phyloP scores from a whole-genome alignment of 331 rosid genomes.

The Telfairia occidentalis region DNA sequence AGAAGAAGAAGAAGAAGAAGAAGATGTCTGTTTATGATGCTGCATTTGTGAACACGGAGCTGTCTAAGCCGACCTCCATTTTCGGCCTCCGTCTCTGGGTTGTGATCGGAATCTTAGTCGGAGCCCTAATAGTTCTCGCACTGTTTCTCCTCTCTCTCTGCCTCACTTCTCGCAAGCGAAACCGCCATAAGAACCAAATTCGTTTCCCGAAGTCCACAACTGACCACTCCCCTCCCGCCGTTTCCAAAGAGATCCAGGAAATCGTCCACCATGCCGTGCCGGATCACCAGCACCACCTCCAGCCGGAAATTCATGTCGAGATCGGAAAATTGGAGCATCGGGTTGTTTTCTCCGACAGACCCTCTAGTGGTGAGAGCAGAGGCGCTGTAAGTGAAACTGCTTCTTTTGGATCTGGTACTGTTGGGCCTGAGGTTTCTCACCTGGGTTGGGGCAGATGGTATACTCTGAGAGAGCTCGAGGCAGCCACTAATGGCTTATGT shows the following conservation, averaged over 20 bases:
- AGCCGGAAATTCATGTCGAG: constrained; percentile 58
- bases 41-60: constrained; percentile 61
- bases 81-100: constrained; percentile 94
- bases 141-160: constrained; percentile 89
- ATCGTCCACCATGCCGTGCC: constrained; percentile 44
- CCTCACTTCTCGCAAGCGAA: constrained; percentile 66
- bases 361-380: constrained; percentile 71
- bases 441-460: constrained; percentile 98
- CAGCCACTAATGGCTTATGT: constrained; percentile 65
- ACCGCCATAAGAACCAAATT: constrained; percentile 15
- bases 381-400: constrained; percentile 44
- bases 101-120: constrained; percentile 77
- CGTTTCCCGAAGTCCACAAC: constrained; percentile 10
- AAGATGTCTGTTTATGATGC: constrained; percentile 77
- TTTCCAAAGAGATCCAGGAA: constrained; percentile 77
- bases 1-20: constrained; percentile 6
- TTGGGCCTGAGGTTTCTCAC: constrained; percentile 89
- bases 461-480: constrained; percentile 82
- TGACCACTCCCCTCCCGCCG: constrained; percentile 17
- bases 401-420: constrained; percentile 53
- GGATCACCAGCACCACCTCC: constrained; percentile 27
- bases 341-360: constrained; percentile 57
- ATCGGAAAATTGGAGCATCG: constrained; percentile 66
- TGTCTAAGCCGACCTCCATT: constrained; percentile 67
- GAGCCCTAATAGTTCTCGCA: constrained; percentile 52